Percentiles rank a stretch among this genome's conserved stretches.
These are phyloP conservation scores for Solanum sitiens DNA, from an alignment of 257 asterid species.

Conservation along the genomic window DNA sequence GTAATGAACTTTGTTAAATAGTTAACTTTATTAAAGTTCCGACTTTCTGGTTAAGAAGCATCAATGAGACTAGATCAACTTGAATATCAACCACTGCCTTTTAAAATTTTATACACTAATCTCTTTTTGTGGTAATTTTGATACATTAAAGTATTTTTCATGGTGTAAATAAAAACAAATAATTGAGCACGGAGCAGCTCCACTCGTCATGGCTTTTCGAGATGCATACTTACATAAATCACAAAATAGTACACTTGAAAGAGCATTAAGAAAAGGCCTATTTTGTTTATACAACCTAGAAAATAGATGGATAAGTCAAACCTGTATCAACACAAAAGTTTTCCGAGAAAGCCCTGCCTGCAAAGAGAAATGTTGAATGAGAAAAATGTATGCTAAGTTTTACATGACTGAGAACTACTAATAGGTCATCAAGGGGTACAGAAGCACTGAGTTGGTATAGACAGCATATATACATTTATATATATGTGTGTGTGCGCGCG, in stretches of 20 bases:
- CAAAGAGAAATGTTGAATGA: conserved; percentile 14
- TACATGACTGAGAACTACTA: background rate
- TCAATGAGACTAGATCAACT: background rate
- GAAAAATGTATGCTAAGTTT: background rate
- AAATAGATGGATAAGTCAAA: conserved; percentile 24
- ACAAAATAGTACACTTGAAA: background rate
- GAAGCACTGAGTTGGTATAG: background rate
- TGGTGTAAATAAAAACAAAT: background rate
- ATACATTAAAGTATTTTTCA: background rate
- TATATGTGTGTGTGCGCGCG: background rate
- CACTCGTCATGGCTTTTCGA: background rate
- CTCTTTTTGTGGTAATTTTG: background rate
- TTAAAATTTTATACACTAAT: background rate
- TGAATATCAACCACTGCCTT: background rate
- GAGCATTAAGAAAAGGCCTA: background rate
- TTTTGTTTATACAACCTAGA: background rate
- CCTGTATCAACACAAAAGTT: conserved; percentile 88
- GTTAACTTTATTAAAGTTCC: background rate
- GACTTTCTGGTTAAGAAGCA: background rate
- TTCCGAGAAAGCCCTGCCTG: conserved; percentile 94
- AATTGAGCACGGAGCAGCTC: background rate
- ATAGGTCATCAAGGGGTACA: background rate
- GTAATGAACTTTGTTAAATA: conserved; percentile 23
- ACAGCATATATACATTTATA: background rate
- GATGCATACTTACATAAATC: background rate